phyloP scores from a whole-genome alignment of 2,329 filamentous ascomycete genomes.

The Pyrenophora tritici-repentis region DNA sequence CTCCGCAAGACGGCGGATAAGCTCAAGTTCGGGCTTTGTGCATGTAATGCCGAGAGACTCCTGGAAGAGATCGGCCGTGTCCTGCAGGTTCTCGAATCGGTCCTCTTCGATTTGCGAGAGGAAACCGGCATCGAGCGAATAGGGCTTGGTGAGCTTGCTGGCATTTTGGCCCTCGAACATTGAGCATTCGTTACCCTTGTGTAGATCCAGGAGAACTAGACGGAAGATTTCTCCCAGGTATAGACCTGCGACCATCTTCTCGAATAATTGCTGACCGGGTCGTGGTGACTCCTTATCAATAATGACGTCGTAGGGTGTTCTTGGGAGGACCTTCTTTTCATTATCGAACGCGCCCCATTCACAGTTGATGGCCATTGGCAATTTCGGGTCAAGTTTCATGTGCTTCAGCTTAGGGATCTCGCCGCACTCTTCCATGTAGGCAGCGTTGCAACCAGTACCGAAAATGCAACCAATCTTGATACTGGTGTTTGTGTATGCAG shows the following conservation, averaged over 20 bases:
- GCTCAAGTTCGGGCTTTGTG: conserved; percentile 80
- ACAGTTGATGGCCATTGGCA: conserved; percentile 95
- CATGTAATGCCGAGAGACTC: conserved; percentile 73
- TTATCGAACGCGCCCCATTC: conserved; percentile 98
- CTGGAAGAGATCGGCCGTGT: conserved; percentile 82
- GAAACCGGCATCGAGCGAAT: conserved; percentile 91
- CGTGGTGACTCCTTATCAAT: conserved; percentile 92
- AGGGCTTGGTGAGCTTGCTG: conserved; percentile 78
- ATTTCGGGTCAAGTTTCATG: conserved; percentile 82
- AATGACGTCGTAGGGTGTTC: conserved; percentile 82
- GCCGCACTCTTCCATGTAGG: conserved; percentile 93
- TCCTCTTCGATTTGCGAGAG: conserved; percentile 92
- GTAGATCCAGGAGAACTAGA: conserved; percentile 80
- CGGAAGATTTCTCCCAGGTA: conserved; percentile 96
- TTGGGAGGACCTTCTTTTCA: conserved; percentile 84
- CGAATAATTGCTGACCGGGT: conserved; percentile 91
- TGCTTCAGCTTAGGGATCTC: conserved; percentile 92
- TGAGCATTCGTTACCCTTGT: conserved; percentile 65
- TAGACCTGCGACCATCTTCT: conserved; percentile 96
- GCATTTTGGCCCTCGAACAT: conserved; percentile 88
- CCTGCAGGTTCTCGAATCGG: conserved; percentile 90
- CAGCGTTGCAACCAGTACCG: conserved; percentile 95
- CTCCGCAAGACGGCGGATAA: conserved; percentile 86
- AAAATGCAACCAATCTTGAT: conserved; percentile 99
- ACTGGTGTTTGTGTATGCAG: conserved; percentile 89